Evolutionary conservation across 148 eudicot species (phyloP).

Genomic region (Agrostemma githago): DNA sequence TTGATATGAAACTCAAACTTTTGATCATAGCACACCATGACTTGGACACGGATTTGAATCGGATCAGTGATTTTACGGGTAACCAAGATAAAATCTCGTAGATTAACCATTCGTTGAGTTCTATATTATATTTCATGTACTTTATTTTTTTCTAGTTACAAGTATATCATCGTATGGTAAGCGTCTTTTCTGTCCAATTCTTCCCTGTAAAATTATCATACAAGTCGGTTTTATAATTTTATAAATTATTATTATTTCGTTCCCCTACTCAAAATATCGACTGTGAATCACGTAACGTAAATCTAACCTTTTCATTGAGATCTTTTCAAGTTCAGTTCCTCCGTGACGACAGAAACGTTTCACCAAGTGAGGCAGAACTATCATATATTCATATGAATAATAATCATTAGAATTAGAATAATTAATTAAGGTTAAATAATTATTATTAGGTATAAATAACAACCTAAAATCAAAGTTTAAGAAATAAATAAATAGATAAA

Average conservation of each 20-base stretch:
- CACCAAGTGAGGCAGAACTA: background rate
- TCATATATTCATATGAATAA: too few relatives aligned
- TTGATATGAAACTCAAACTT: background rate
- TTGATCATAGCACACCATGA: background rate
- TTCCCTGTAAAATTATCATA: background rate
- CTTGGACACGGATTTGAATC: background rate
- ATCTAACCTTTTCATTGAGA: background rate
- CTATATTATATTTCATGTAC: background rate
- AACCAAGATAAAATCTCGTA: slow-evolving; percentile 11
- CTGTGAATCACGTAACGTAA: too few relatives aligned
- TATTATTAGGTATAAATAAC: too few relatives aligned
- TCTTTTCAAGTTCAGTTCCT: too few relatives aligned
- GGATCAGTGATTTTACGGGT: background rate
- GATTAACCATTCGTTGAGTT: background rate
- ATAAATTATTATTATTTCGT: too few relatives aligned
- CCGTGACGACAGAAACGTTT: background rate
- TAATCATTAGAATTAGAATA: too few relatives aligned
- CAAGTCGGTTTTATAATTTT: too few relatives aligned
- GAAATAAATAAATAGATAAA: too few relatives aligned
- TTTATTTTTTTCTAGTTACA: too few relatives aligned
- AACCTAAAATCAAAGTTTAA: too few relatives aligned
- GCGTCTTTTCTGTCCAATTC: background rate
- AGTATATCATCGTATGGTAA: background rate
- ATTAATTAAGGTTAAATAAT: too few relatives aligned
- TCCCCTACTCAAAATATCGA: too few relatives aligned